Base-by-base conservation (phyloP, 495 filamentous ascomycete species). In the Aspergillus avenaceus region DNA sequence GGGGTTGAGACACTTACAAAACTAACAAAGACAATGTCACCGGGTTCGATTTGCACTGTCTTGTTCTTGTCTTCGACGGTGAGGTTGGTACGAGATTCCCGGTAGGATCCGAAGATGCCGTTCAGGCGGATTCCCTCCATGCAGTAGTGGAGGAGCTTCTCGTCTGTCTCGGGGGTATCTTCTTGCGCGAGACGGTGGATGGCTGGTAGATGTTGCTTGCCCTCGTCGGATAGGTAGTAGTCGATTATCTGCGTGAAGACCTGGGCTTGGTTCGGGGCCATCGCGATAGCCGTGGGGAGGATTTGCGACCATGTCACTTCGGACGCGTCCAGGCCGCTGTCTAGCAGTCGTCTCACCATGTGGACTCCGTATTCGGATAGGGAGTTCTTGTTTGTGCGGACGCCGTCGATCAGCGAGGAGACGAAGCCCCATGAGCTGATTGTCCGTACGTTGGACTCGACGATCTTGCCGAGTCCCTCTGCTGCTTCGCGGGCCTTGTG, bases 231-330 rank as follows among this genome's bases (percentile, higher is more conserved):
- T 23, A 89, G 73, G 70, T 88, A 93, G 71, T 83, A 90, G 60
- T 93, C 90, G 3, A 91, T 75, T 9, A 87, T 77, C 67, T 88
- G 84, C 6, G 86, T 82, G 55, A 92, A 85, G 38, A 84, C 71
- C 62, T 87, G 84, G 3, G 76, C 82, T 55, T 91, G 85, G 56
- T 81, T 90, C 0, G 87, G 80, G 3, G 87, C 80, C 58, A 81
- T 76, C 2, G 75, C 73, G 26, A 74, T 73, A 4, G 79, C 76
- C 14, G 77, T 77, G 8, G 83, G 82, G 34, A 86, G 59, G 45
- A 92, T 79, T 54, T 88, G 85, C 5, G 74, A 76, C 83, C 84
- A 91, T 6, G 85, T 83, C 43, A 90, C 80, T 44, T 92, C 82
- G 22, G 81, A 74, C 22, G 74, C 70, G 53, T 71, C 77, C 49